Conservation (phyloP, 2,329 filamentous ascomycete genomes). For the Pyricularia pennisetigena region DNA sequence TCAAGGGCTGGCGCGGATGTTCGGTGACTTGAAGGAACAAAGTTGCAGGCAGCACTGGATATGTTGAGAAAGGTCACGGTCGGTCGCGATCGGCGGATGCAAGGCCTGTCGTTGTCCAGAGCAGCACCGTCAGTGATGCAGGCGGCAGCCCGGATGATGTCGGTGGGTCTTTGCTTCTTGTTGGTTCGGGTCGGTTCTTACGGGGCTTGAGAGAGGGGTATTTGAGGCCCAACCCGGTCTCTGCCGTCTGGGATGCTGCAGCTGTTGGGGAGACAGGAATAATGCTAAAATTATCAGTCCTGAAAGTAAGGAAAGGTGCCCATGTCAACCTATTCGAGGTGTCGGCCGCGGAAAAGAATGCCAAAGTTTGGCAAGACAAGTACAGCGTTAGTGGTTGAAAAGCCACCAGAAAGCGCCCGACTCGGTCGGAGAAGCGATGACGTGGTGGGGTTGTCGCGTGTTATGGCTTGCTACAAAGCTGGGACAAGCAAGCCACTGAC, state of each 20-base stretch:
- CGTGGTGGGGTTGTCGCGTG: not conserved
- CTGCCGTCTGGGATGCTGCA: not conserved
- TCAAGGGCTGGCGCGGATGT: not conserved
- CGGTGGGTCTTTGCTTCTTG: not conserved
- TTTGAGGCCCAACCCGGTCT: not conserved
- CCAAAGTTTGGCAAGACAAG: not conserved
- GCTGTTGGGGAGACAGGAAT: not conserved
- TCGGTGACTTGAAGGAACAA: not conserved
- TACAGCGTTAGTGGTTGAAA: not conserved
- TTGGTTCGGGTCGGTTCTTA: not conserved
- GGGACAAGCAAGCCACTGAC: not conserved
- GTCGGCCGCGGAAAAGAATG: not conserved
- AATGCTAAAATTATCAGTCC: not conserved
- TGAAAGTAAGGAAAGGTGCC: not conserved
- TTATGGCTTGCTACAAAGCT: not conserved
- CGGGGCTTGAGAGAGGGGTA: not conserved
- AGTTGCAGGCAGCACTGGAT: too few relatives aligned
- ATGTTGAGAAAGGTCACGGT: too few relatives aligned
- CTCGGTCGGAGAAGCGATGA: not conserved
- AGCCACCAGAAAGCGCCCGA: not conserved
- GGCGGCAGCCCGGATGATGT: not conserved
- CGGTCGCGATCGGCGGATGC: not conserved
- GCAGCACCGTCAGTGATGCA: not conserved
- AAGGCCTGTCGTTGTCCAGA: not conserved
- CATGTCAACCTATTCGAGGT: not conserved